Percentiles rank a stretch among this genome's conserved stretches.
phyloP scores from a whole-genome alignment of 345 rosid genomes.

The Erucastrum elatum region DNA sequence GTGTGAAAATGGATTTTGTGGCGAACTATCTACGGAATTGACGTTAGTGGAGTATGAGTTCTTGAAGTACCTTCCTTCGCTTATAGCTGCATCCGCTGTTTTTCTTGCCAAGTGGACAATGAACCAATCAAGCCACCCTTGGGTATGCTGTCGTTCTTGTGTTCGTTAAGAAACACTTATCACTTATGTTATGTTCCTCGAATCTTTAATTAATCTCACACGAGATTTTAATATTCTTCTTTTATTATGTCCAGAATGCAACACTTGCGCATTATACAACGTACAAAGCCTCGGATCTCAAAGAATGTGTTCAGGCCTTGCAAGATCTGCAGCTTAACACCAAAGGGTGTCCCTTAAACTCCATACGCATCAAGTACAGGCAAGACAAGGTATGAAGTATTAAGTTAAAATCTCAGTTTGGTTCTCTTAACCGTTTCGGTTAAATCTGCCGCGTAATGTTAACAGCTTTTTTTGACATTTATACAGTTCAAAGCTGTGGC shows the following conservation, averaged over 20 bases:
- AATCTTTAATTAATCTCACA: conserved; percentile 2
- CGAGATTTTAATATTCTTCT: neutral
- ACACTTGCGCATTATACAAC: conserved; percentile 74
- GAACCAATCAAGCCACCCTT: conserved; percentile 77
- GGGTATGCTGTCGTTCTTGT: conserved; percentile 50
- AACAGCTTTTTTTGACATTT: neutral
- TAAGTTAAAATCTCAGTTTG: neutral
- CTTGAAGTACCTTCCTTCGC: conserved; percentile 73
- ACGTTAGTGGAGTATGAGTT: conserved; percentile 60
- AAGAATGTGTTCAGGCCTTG: conserved; percentile 52
- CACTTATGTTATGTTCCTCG: conserved; percentile 1
- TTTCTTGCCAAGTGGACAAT: conserved; percentile 91
- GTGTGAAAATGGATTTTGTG: conserved; percentile 71
- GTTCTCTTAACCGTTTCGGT: neutral
- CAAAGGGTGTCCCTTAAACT: conserved; percentile 62
- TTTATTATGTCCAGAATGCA: conserved; percentile 49
- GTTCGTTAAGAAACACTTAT: conserved; percentile 4
- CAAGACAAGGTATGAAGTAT: conserved; percentile 58
- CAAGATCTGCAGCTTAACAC: conserved; percentile 72
- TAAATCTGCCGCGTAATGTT: neutral
- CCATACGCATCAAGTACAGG: conserved; percentile 67
- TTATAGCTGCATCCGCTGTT: conserved; percentile 87
- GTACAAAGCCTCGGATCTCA: conserved; percentile 66
- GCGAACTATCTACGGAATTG: conserved; percentile 83
- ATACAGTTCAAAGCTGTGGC: conserved; percentile 70